Conservation (phyloP, 306 rosid species). For the Fagus crenata region DNA sequence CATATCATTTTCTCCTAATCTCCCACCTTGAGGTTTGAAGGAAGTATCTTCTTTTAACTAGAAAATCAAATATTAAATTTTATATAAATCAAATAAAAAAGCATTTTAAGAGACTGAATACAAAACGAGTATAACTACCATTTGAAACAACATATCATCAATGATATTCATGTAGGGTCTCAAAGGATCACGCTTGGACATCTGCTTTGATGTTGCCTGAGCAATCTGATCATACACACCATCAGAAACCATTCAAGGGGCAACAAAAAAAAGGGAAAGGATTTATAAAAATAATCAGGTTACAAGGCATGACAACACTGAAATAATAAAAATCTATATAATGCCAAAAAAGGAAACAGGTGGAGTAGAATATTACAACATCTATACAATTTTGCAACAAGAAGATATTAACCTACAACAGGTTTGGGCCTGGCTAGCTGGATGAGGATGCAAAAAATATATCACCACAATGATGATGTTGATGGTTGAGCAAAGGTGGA, state of each 20-base stretch:
- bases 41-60: conserved; percentile 93
- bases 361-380: background rate
- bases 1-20: conserved; percentile 84
- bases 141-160: conserved; percentile 68
- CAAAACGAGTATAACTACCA: conserved; percentile 49
- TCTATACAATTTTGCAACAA: background rate
- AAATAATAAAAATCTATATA: background rate
- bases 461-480: no score
- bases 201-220: conserved; percentile 95
- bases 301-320: background rate
- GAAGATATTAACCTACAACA: background rate
- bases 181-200: conserved; percentile 91
- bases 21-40: conserved; percentile 96
- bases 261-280: background rate
- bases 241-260: background rate
- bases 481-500: background rate
- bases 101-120: conserved; percentile 11
- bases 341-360: background rate
- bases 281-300: background rate
- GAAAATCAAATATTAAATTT: conserved; percentile 27
- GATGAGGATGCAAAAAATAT: background rate
- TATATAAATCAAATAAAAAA: conserved; percentile 24
- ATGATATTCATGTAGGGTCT: conserved; percentile 87
- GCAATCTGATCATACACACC: conserved; percentile 55
- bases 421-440: background rate